Base-by-base conservation (phyloP, 2,329 filamentous ascomycete genomes). In the Hypoxylon sp. region DNA sequence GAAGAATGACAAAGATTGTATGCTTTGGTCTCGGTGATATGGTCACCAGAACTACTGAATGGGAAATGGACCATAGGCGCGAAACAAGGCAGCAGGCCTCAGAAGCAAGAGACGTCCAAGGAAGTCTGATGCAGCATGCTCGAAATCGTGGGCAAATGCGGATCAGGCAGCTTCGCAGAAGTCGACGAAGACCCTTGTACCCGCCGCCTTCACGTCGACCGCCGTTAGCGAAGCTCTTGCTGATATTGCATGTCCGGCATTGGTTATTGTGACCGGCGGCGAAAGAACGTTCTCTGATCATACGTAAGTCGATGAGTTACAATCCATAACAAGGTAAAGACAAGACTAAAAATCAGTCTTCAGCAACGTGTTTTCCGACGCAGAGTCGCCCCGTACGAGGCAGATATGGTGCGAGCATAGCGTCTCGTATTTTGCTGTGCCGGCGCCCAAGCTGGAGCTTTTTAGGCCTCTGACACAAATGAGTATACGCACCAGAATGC, bases 191-290 rank as follows among this genome's bases (percentile, higher is more conserved):
- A 73, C 74, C 10, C 47, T 75, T 23, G 72, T 77, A n/a, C 64
- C 78, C 49, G 74, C 74, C 0, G 55, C 71, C 8, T 70, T 67
- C 27, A 59, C 73, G 1, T 67, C 71, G 37, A 66, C 73, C 0
- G 72, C 75, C 0, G 66, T 76, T 4, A 74, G 72, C 43, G 72
- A 77, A 56, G 70, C 77, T 20, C 64, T 78, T 29, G 70, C 72
- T n/a, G 75, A 77, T 60, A 63, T 74, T 43, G 69, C 73, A 37
- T 71, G 69, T 40, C 75, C 75, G 5, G 67, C 37, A 26, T 24
- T 64, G n/a, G 54, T 65, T 31, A 33, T 55, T 9, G 47, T 4
- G 15, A 56, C 43, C 4, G 17, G 27, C 29, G 41, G 37, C 9
- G 52, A 18, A 13, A 35, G 15, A 6, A 40, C 2, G 21, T 29